A percentile compares a stretch with the other conserved stretches of the same genome.
Conservation (phyloP, 345 rosid genomes). For the Salix brachista region DNA sequence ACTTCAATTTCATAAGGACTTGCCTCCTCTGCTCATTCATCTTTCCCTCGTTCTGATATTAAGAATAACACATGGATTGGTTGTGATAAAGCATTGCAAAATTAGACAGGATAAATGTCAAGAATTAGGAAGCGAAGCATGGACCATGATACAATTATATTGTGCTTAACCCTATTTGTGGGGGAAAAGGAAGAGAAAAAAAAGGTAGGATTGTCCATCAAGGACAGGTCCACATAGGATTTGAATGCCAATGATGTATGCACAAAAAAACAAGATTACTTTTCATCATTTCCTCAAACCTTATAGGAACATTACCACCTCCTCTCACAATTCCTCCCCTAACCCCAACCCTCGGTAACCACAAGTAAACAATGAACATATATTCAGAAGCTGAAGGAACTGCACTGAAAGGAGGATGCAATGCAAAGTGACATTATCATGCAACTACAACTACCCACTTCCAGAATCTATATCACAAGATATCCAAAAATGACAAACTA, state of each 20-base stretch:
- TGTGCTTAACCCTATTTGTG: neutral
- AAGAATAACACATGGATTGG: neutral
- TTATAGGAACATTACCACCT: neutral
- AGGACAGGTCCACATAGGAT: neutral
- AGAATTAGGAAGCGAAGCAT: neutral
- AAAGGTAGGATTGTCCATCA: neutral
- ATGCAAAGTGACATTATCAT: neutral
- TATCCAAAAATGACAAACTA: neutral
- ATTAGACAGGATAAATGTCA: neutral
- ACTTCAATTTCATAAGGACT: neutral
- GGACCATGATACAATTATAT: neutral
- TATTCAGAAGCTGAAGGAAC: neutral
- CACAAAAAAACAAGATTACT: neutral
- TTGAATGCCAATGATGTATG: neutral
- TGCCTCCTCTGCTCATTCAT: neutral
- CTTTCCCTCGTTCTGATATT: neutral
- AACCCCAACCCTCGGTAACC: neutral
- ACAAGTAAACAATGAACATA: neutral
- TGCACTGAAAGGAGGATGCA: neutral
- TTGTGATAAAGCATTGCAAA: neutral
- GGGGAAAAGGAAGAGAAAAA: neutral
- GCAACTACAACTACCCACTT: neutral
- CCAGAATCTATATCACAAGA: neutral
- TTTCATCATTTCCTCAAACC: neutral
- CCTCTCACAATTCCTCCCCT: neutral